These are phyloP conservation scores for Boechera divaricarpa DNA, from an alignment of 345 rosid genomes.

Conservation along the genomic window DNA sequence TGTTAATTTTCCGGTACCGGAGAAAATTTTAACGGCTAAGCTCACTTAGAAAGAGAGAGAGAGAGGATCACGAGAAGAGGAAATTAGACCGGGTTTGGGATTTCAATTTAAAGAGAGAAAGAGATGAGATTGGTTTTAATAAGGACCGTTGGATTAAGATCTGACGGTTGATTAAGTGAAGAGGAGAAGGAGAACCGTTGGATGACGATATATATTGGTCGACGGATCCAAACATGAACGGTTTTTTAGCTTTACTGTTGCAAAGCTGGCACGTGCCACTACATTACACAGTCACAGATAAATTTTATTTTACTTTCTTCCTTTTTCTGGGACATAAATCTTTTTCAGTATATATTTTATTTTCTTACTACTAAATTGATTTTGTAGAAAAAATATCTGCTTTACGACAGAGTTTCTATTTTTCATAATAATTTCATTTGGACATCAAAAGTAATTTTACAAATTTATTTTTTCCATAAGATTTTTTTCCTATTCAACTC, in stretches of 20 bases:
- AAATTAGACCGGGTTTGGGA: slow-evolving; percentile 46
- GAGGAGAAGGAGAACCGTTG: slow-evolving; percentile 46
- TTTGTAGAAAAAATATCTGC: slow-evolving; percentile 24
- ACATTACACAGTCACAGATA: slow-evolving; percentile 26
- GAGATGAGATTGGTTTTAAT: slow-evolving; percentile 45
- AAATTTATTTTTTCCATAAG: neutral
- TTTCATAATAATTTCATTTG: neutral
- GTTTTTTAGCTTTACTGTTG: slow-evolving; percentile 53
- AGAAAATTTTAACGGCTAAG: slow-evolving; percentile 26
- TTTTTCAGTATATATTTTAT: neutral
- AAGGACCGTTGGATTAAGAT: slow-evolving; percentile 55
- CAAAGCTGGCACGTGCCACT: slow-evolving; percentile 68
- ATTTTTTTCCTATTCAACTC: neutral
- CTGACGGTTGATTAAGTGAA: slow-evolving; percentile 36
- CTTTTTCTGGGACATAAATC: neutral
- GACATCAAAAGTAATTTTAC: neutral
- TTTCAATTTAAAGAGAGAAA: slow-evolving; percentile 44
- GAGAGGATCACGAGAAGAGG: slow-evolving; percentile 2
- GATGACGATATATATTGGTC: slow-evolving; percentile 64
- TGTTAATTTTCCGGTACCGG: slow-evolving; percentile 20
- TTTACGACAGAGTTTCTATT: neutral
- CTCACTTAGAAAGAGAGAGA: slow-evolving; percentile 16
- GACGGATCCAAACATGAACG: slow-evolving; percentile 65
- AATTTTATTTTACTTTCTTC: neutral
- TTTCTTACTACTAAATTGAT: neutral